Conservation (phyloP, 768 basidiomycete genomes). For the Fibroporia radiculosa region DNA sequence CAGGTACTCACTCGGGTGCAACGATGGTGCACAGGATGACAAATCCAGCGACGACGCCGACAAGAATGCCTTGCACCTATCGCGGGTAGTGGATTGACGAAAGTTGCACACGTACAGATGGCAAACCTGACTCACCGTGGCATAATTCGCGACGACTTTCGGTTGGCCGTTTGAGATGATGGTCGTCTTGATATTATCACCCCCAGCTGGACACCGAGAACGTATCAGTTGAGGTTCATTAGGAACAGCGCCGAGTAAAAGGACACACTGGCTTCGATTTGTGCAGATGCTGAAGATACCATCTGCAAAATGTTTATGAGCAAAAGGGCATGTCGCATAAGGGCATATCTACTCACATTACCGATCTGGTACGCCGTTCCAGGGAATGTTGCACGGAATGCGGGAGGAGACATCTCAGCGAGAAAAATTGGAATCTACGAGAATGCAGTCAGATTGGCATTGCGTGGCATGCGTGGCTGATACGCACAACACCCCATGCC, state of each 20-base stretch:
- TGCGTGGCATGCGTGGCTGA: background rate
- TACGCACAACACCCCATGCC: conserved; percentile 77
- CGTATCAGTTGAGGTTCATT: background rate
- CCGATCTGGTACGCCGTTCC: conserved; percentile 83
- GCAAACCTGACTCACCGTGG: conserved; percentile 25
- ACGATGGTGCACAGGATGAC: conserved; percentile 69
- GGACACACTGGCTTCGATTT: conserved; percentile 25
- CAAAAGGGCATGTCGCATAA: background rate
- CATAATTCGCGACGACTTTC: conserved; percentile 35
- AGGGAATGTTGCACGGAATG: conserved; percentile 83
- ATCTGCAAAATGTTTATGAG: conserved; percentile 7
- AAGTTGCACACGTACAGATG: background rate
- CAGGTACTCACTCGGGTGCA: conserved; percentile 60
- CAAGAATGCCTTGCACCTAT: conserved; percentile 70
- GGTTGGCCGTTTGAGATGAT: conserved; percentile 20
- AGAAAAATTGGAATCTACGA: conserved; percentile 65
- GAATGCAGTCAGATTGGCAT: background rate
- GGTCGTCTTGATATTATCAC: conserved; percentile 27
- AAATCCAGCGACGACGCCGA: conserved; percentile 75
- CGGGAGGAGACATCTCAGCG: conserved; percentile 79
- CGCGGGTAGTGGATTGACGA: background rate
- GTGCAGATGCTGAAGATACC: conserved; percentile 25
- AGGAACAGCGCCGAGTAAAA: background rate
- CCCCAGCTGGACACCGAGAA: conserved; percentile 28
- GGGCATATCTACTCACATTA: conserved; percentile 33